A percentile compares a stretch with the other conserved stretches of the same genome.
phyloP scores from a whole-genome alignment of 148 eudicot genomes.

The Gaultheria prostrata region DNA sequence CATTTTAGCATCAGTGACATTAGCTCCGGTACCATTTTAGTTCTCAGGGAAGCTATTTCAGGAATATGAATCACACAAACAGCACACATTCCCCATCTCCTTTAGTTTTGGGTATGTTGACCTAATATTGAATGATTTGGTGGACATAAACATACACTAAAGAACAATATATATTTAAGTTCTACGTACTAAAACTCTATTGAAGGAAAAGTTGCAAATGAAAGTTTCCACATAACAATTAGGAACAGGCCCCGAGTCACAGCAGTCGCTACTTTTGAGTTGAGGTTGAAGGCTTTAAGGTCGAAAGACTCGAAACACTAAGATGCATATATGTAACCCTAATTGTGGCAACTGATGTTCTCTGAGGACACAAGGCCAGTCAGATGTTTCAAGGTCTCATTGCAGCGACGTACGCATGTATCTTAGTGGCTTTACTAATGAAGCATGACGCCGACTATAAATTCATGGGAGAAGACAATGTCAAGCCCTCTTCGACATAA shows the following conservation, averaged over 20 bases:
- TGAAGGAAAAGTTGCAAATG: conserved; percentile 6
- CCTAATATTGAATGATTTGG: background rate
- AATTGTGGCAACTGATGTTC: background rate
- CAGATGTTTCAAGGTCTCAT: background rate
- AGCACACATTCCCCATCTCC: background rate
- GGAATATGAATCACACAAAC: background rate
- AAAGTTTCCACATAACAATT: background rate
- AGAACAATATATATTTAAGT: background rate
- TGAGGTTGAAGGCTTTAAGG: background rate
- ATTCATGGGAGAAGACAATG: background rate
- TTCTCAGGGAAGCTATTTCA: conserved; percentile 2
- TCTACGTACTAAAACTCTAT: background rate
- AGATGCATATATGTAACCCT: background rate
- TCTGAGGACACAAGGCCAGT: background rate
- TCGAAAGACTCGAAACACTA: background rate
- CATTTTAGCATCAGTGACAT: background rate
- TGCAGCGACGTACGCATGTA: background rate
- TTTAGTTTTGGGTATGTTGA: background rate
- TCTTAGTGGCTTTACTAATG: background rate
- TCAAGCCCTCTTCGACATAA: background rate
- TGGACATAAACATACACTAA: background rate
- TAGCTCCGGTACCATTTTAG: background rate
- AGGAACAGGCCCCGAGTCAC: background rate
- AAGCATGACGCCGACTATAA: background rate
- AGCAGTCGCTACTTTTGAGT: background rate